These are phyloP conservation scores for Purpureocillium takamizusanense DNA, from an alignment of 2,329 filamentous ascomycete genomes.

Conservation along the genomic window DNA sequence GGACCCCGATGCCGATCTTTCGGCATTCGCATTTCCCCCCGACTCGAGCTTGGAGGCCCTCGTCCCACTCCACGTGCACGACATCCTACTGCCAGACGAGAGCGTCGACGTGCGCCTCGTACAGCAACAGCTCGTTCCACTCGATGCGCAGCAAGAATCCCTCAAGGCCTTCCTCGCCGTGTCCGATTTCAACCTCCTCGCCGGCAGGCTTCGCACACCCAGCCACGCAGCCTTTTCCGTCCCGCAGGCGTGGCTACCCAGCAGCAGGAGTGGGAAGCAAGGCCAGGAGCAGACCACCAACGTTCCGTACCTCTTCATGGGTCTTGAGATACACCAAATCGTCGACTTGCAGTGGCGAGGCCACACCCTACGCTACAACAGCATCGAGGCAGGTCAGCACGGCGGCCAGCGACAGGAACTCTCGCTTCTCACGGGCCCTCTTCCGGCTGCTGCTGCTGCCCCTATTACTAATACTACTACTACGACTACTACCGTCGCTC, in stretches of 20 bases:
- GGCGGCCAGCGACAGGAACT: conserved; percentile 43
- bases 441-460: too few species aligned
- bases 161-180: conserved; percentile 33
- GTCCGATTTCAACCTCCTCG: conserved; percentile 36
- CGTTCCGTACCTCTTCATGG: conserved; percentile 32
- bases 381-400: conserved; percentile 40
- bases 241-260: conserved; percentile 13
- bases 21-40: conserved; percentile 16
- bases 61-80: conserved; percentile 19
- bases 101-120: conserved; percentile 39
- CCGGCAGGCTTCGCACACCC: conserved; percentile 31
- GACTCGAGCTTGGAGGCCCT: conserved; percentile 23
- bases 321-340: conserved; percentile 42
- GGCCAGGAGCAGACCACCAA: conserved; percentile 4
- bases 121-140: conserved; percentile 24
- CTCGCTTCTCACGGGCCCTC: conserved; percentile 24
- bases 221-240: conserved; percentile 19
- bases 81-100: conserved; percentile 36
- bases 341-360: conserved; percentile 31
- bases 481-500: too few species aligned
- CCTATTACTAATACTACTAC: too few species aligned
- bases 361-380: conserved; percentile 40
- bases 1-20: conserved; percentile 15
- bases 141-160: conserved; percentile 26
- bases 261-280: background rate